phyloP scores from a whole-genome alignment of 169 alveolate genomes.

The Plasmodium vivax region DNA sequence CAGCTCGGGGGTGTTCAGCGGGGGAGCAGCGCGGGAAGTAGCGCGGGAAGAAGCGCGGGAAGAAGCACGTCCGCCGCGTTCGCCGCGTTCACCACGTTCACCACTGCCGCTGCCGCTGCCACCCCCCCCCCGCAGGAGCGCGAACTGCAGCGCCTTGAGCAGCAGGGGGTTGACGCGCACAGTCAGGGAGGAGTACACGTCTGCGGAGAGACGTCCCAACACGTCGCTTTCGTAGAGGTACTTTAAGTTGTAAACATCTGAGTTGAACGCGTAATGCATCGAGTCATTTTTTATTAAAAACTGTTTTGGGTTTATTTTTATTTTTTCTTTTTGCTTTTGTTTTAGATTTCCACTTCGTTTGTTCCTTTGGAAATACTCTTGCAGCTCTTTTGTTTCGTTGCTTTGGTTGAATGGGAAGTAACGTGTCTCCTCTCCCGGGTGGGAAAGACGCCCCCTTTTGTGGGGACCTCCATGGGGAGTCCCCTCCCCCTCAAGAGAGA shows the following conservation, averaged over 20 bases:
- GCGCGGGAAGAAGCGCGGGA: too few species aligned
- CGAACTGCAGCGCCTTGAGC: constrained; percentile 9
- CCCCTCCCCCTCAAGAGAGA: neutral
- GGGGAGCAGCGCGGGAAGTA: neutral
- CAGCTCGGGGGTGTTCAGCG: constrained; percentile 5
- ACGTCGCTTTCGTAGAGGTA: constrained; percentile 54
- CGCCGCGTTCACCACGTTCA: neutral
- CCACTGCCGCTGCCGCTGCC: neutral
- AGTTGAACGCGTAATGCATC: constrained; percentile 59
- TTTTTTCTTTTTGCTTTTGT: too few species aligned
- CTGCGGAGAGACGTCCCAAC: constrained; percentile 9
- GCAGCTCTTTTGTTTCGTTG: neutral
- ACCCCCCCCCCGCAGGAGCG: neutral
- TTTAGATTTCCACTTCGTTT: constrained; percentile 4
- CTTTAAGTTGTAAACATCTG: constrained; percentile 58
- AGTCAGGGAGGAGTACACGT: constrained; percentile 10
- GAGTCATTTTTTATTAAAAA: constrained; percentile 36
- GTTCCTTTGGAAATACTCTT: constrained; percentile 22
- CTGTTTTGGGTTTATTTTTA: neutral
- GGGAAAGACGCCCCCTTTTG: neutral
- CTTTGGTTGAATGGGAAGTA: neutral
- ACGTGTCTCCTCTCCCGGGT: neutral
- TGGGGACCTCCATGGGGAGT: neutral
- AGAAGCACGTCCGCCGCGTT: too few species aligned
- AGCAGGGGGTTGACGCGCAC: constrained; percentile 40